These are phyloP conservation scores for Peniophora sp. DNA, from an alignment of 1,284 basidiomycete species.

Conservation along the genomic window DNA sequence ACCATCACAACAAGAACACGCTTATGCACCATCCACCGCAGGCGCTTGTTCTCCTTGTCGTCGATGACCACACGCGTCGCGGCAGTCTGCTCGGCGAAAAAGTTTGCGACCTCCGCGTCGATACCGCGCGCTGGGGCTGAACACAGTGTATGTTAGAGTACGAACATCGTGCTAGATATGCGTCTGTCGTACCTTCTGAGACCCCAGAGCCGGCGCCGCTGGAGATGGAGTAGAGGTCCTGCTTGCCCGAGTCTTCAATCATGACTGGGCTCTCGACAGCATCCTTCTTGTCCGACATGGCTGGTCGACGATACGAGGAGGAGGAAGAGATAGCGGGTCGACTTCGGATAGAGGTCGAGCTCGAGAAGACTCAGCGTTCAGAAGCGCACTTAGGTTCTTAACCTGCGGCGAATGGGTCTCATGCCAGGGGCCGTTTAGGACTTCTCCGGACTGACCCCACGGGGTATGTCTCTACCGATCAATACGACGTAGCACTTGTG, in stretches of 20 bases:
- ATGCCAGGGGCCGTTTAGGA: too few relatives aligned
- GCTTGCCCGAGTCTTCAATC: conserved; percentile 15
- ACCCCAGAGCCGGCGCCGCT: conserved; percentile 7
- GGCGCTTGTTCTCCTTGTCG: conserved; percentile 33
- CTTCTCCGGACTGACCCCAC: too few relatives aligned
- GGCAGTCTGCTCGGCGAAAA: conserved; percentile 27
- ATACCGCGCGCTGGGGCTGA: conserved; percentile 26
- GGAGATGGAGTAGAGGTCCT: conserved; percentile 20
- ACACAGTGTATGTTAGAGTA: background rate
- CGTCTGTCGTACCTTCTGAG: conserved; percentile 7
- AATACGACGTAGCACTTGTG: too few relatives aligned
- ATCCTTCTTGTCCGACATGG: conserved; percentile 4
- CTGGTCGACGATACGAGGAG: conserved; percentile 10
- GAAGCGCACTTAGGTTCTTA: too few relatives aligned
- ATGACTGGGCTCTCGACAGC: conserved; percentile 6
- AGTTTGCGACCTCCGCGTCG: conserved; percentile 40
- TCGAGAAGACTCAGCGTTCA: too few relatives aligned
- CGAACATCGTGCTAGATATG: background rate
- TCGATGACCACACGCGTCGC: conserved; percentile 28
- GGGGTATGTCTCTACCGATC: too few relatives aligned
- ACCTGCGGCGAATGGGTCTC: too few relatives aligned
- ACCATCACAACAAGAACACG: conserved; percentile 44
- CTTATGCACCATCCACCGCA: conserved; percentile 43
- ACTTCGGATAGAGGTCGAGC: too few relatives aligned
- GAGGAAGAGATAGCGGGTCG: background rate